These are phyloP conservation scores for Ustilago tritici DNA, from an alignment of 1,284 basidiomycete species.

Conservation along the genomic window DNA sequence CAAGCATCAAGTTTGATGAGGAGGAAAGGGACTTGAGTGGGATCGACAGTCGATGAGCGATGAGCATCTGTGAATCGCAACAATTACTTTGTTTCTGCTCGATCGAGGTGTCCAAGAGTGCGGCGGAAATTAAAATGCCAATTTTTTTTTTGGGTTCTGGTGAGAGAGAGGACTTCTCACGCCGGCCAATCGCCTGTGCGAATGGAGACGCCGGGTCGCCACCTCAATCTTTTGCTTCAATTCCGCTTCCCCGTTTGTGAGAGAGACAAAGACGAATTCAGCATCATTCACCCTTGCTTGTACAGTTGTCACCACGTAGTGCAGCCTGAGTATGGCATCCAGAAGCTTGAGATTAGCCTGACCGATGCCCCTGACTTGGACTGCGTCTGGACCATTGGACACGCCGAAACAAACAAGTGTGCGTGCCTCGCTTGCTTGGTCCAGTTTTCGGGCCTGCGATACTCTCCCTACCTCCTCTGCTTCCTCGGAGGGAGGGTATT, in stretches of 20 bases:
- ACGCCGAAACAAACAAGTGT: not conserved
- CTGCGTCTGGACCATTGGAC: not conserved
- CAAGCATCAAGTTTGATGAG: not conserved
- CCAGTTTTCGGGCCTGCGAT: not conserved
- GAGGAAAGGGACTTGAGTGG: not conserved
- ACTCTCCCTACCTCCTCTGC: too few relatives aligned
- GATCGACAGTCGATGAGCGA: not conserved
- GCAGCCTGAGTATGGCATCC: conserved; percentile 2
- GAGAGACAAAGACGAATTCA: conserved; percentile 7
- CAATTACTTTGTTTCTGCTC: not conserved
- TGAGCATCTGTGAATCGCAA: not conserved
- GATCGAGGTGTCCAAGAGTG: not conserved
- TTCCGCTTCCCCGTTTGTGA: not conserved
- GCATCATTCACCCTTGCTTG: not conserved
- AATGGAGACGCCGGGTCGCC: conserved; percentile 4
- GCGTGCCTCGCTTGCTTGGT: not conserved
- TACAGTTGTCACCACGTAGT: not conserved
- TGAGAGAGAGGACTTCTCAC: conserved; percentile 4
- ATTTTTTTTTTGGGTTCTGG: conserved; percentile 3
- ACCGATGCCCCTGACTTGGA: conserved; percentile 23
- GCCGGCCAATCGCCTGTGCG: conserved; percentile 13
- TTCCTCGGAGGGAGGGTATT: not conserved
- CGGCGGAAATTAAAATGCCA: not conserved
- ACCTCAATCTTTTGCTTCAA: not conserved
- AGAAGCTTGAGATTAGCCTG: conserved; percentile 3